These are phyloP conservation scores for Allium fistulosum DNA, from an alignment of 106 monocot genomes.

Conservation along the genomic window DNA sequence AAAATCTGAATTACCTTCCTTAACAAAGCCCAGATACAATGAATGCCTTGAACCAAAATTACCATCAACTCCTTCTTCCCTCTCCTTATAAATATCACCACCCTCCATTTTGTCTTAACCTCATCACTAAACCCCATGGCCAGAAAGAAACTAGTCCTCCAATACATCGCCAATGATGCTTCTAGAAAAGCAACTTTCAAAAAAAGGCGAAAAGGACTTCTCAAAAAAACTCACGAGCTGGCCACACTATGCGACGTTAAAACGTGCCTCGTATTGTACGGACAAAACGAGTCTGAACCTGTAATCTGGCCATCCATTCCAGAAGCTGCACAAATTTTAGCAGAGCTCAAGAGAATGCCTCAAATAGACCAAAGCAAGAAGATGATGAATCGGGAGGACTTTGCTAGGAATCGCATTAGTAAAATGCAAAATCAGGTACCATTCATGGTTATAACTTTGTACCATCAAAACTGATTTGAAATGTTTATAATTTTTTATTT, in stretches of 20 bases:
- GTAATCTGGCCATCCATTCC: constrained; percentile 32
- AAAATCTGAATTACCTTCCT: too few species aligned
- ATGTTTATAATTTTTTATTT: too few species aligned
- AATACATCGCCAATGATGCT: constrained; percentile 28
- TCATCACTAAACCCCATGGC: constrained; percentile 8
- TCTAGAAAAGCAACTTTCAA: constrained; percentile 32
- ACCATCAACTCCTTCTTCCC: too few species aligned
- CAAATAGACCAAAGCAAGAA: constrained; percentile 38
- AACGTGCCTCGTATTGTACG: constrained; percentile 32
- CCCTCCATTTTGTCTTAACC: too few species aligned
- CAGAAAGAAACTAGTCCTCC: constrained; percentile 43
- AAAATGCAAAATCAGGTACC: constrained; percentile 23
- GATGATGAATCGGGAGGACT: constrained; percentile 43
- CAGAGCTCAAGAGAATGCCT: constrained; percentile 32
- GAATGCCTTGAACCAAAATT: too few species aligned
- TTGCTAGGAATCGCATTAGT: constrained; percentile 18
- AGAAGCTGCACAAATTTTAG: constrained; percentile 11
- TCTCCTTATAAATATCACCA: too few species aligned
- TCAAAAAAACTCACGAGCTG: constrained; percentile 41
- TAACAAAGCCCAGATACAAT: too few species aligned
- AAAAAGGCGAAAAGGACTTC: constrained; percentile 32
- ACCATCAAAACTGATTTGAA: too few species aligned
- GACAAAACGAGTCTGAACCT: constrained; percentile 16
- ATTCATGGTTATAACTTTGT: too few species aligned
- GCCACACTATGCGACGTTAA: constrained; percentile 27